Base-by-base conservation (phyloP, 306 rosid genomes). In the Psophocarpus tetragonolobus region DNA sequence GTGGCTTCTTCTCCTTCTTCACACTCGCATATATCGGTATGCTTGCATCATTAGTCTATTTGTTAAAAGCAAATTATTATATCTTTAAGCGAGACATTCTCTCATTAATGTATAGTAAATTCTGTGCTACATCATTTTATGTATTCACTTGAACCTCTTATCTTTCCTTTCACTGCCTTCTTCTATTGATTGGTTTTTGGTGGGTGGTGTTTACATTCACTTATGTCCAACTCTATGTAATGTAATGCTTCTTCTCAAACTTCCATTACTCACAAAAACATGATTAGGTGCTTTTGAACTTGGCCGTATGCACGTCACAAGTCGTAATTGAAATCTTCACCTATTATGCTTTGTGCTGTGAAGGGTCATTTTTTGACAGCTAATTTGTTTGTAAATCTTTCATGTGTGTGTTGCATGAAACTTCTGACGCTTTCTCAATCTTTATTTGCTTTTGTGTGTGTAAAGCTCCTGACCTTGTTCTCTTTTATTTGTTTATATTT, bases 11-110 rank as follows among this genome's bases (percentile, higher is more conserved):
- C 81, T 95, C 97, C 20, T 91, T 91, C 83, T 88, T 88, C 81
- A 91, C 97, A 4, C 88, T 95, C 0, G 88, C 96, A 27, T 95
- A 91, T 88, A 82, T 89, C 9, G 97, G 98, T 92, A 91, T 67
- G 87, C 30, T 23, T 57, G 41, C 74, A 32, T 63, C 62, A 44
- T 36, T 61, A 56, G 23, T 15, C 56, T 83, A 50, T 85, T 63
- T 57, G 39, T 39, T 29, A 47, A 75, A 51, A 78, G 24, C 50
- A 48, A 44, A 45, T 68, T 60, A 33, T 39, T 66, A 68, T 68
- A 29, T 50, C 42, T 76, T 23, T 71, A 18, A n/a, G 45, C 4
- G 18, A 60, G 18, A 26, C 38, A 20, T 3, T 24, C 15, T 79
- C 75, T 77, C 41, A 2, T 68, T 27, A 14, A 41, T 53, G 60